phyloP scores from a whole-genome alignment of 2,329 filamentous ascomycete species.

The Colletotrichum sp. region DNA sequence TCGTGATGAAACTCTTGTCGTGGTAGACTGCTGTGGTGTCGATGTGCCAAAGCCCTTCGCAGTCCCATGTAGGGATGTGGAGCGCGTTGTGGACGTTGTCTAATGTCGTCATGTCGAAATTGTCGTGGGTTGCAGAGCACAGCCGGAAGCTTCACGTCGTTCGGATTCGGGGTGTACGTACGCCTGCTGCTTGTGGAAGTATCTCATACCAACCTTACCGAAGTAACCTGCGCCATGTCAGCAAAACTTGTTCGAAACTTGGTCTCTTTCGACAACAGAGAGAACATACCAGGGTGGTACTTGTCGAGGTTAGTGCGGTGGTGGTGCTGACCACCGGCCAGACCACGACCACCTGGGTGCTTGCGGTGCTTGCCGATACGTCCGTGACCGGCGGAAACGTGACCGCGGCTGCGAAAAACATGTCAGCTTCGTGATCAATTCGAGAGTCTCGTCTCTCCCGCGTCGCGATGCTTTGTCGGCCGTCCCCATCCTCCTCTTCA shows the following conservation, averaged over 20 bases:
- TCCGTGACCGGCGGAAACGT: slow-evolving; percentile 98
- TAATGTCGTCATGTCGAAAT: not conserved
- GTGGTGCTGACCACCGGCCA: slow-evolving; percentile 99
- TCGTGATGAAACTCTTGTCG: not conserved
- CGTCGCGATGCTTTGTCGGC: not conserved
- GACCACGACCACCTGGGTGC: slow-evolving; percentile 81
- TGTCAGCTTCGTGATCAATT: slow-evolving; percentile 17
- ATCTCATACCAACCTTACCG: slow-evolving; percentile 93
- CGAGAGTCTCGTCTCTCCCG: not conserved
- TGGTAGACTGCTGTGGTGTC: not conserved
- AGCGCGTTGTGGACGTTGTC: not conserved
- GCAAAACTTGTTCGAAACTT: slow-evolving; percentile 37
- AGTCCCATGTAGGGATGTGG: too few relatives aligned
- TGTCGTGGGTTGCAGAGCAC: not conserved
- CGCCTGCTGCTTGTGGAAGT: slow-evolving; percentile 95
- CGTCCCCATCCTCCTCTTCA: not conserved
- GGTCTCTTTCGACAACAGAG: not conserved
- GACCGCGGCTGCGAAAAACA: slow-evolving; percentile 74
- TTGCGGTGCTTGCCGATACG: slow-evolving; percentile 99
- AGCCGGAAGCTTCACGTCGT: not conserved
- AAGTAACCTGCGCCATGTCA: slow-evolving; percentile 98
- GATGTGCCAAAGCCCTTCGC: not conserved
- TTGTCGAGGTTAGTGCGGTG: slow-evolving; percentile 85
- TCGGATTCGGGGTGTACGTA: slow-evolving; percentile 5
- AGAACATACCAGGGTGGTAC: slow-evolving; percentile 61